phyloP scores from a whole-genome alignment of 2,329 filamentous ascomycete genomes.

The Cadophora sp. region DNA sequence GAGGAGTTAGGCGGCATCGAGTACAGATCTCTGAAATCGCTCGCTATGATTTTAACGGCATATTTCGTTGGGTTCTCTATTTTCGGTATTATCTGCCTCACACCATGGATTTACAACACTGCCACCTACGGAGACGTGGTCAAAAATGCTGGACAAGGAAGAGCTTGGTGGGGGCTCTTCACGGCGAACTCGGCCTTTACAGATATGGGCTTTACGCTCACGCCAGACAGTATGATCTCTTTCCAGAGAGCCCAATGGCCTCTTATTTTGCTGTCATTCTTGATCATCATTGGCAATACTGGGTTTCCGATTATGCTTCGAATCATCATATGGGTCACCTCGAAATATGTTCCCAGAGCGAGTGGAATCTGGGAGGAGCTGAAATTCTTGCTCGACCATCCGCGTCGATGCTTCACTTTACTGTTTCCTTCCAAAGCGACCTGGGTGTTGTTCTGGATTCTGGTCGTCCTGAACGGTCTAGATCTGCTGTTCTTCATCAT shows the following conservation, averaged over 20 bases:
- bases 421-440: slow-evolving; percentile 89
- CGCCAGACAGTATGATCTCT: slow-evolving; percentile 90
- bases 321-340: slow-evolving; percentile 86
- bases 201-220: slow-evolving; percentile 92
- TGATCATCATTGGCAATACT: slow-evolving; percentile 95
- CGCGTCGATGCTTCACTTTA: slow-evolving; percentile 93
- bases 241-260: slow-evolving; percentile 81
- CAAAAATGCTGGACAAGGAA: slow-evolving; percentile 63
- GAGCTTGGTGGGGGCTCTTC: slow-evolving; percentile 92
- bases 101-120: slow-evolving; percentile 80
- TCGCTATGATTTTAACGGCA: slow-evolving; percentile 76
- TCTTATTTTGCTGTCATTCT: slow-evolving; percentile 78
- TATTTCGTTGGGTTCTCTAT: slow-evolving; percentile 89
- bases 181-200: slow-evolving; percentile 89
- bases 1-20: slow-evolving; percentile 97
- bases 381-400: slow-evolving; percentile 89
- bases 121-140: slow-evolving; percentile 70
- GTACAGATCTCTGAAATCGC: slow-evolving; percentile 87
- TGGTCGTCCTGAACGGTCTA: slow-evolving; percentile 80
- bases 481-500: slow-evolving; percentile 93
- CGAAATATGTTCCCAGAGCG: slow-evolving; percentile 67
- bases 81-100: slow-evolving; percentile 73
- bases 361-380: slow-evolving; percentile 88
- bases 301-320: slow-evolving; percentile 95
- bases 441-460: slow-evolving; percentile 93